Base-by-base conservation (phyloP, 139 green algal species). In the Chlamydomonas sp. region DNA sequence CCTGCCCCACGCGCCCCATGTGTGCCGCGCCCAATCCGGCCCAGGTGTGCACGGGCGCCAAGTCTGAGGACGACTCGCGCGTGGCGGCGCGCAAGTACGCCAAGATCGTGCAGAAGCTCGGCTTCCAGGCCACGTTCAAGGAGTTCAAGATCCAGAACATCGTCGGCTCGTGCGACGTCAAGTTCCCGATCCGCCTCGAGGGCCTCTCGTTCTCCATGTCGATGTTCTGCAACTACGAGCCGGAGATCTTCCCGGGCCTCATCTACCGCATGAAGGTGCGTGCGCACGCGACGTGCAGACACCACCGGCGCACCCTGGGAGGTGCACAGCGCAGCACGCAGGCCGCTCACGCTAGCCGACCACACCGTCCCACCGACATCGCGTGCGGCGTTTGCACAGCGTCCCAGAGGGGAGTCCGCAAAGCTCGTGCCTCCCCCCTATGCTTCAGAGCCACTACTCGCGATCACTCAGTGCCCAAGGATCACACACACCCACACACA, bases 111-210 rank as follows among this genome's bases (percentile, higher is more conserved):
- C 86, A 94, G 70, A 96, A 96, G 80, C 85, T 97, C 4, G 87
- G 82, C 37, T 96, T 93, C 50, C 60, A 79, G 1, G 80, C 88
- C 2, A 82, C 64, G 0, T 81, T 83, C 73, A 78, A 91, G 82
- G 95, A 98, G 67, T 98, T 97, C 81, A 97, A 97, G 59, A 89
- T 98, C 67, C 94, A 99, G 68, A 99, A 99, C 79, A 98, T 99
- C 67, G 95, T 99, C 57, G 95, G 89, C 2, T 98, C 92, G 16
- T 97, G 91, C 65, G 94, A 98, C 67, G 95, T 99, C 31, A 89
- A 90, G 66, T 99, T 99, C 74, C 95, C 95, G 28, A 99, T 99
- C 68, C 83, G 93, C 16, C 74, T 99, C 62, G 95, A 99, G 63
- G 93, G 93, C 35, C 80, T 99, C 24, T 74, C 85, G 2, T 91